These are phyloP conservation scores for Nakaseomyces nivariensis DNA, from an alignment of 1,139 yeast genomes.

Conservation along the genomic window DNA sequence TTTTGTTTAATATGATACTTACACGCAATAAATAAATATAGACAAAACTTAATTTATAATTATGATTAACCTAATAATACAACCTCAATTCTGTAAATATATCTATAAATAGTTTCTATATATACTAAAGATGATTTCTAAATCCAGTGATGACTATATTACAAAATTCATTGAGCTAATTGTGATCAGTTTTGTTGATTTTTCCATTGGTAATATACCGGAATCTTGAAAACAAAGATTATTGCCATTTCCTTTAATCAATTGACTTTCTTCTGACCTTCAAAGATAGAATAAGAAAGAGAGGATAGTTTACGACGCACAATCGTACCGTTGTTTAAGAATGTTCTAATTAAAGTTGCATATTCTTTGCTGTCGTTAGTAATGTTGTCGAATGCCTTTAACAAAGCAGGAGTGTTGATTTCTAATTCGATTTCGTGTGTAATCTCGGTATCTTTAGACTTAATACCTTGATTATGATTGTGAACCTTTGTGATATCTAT, in stretches of 20 bases:
- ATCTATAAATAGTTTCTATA: not conserved
- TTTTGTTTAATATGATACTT: not conserved
- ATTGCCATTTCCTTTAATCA: not conserved
- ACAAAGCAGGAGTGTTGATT: slow-evolving; percentile 53
- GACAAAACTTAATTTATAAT: not conserved
- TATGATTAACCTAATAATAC: not conserved
- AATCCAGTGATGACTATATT: not conserved
- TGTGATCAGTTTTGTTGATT: too few relatives aligned
- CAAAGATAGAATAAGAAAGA: slow-evolving; percentile 28
- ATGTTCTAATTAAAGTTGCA: slow-evolving; percentile 62
- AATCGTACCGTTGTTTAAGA: slow-evolving; percentile 59
- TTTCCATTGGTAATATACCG: not conserved
- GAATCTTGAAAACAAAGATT: too few relatives aligned
- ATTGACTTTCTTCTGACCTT: slow-evolving; percentile 27
- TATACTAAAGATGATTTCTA: not conserved
- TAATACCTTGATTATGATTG: slow-evolving; percentile 39
- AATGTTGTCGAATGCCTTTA: slow-evolving; percentile 49
- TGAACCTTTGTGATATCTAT: slow-evolving; percentile 61
- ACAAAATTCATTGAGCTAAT: not conserved
- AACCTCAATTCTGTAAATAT: not conserved
- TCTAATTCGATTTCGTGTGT: slow-evolving; percentile 62
- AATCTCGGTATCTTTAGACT: slow-evolving; percentile 32
- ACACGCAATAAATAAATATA: not conserved
- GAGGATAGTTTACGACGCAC: slow-evolving; percentile 35
- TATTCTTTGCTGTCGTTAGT: slow-evolving; percentile 49